phyloP scores from a whole-genome alignment of 495 filamentous ascomycete species.

The Sphaerosporella brunnea region DNA sequence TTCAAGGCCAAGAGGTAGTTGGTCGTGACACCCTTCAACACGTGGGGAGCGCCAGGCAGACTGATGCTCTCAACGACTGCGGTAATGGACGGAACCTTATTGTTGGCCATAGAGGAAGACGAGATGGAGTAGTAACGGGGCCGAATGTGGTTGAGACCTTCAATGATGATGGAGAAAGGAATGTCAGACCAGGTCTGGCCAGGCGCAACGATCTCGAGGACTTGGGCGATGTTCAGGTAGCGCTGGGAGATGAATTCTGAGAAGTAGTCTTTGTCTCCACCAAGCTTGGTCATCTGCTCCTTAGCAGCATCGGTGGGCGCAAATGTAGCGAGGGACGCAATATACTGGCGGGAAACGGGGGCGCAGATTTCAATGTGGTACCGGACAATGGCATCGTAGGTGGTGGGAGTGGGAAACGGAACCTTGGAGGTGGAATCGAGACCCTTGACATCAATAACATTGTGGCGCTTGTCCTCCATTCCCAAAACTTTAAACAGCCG shows the following conservation, averaged over 20 bases:
- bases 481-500: slow-evolving; percentile 68
- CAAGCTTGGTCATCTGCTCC: slow-evolving; percentile 70
- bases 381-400: slow-evolving; percentile 79
- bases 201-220: slow-evolving; percentile 53
- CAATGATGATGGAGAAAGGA: slow-evolving; percentile 88
- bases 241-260: slow-evolving; percentile 65
- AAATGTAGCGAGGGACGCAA: slow-evolving; percentile 73
- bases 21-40: slow-evolving; percentile 87
- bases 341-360: slow-evolving; percentile 88
- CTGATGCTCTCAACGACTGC: slow-evolving; percentile 76
- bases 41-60: slow-evolving; percentile 57
- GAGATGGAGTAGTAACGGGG: slow-evolving; percentile 99
- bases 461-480: slow-evolving; percentile 56
- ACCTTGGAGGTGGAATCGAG: slow-evolving; percentile 93
- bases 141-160: slow-evolving; percentile 85
- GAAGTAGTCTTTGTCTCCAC: slow-evolving; percentile 92
- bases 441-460: slow-evolving; percentile 76
- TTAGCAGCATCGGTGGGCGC: slow-evolving; percentile 71
- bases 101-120: slow-evolving; percentile 84
- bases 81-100: slow-evolving; percentile 83
- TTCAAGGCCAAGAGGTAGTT: slow-evolving; percentile 95
- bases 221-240: slow-evolving; percentile 79
- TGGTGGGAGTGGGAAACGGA: slow-evolving; percentile 92
- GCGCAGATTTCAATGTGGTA: slow-evolving; percentile 97
- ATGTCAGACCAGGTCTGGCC: slow-evolving; percentile 60